Conservation (phyloP, 1,139 yeast species). For the Lodderomyces metapsilosis region DNA sequence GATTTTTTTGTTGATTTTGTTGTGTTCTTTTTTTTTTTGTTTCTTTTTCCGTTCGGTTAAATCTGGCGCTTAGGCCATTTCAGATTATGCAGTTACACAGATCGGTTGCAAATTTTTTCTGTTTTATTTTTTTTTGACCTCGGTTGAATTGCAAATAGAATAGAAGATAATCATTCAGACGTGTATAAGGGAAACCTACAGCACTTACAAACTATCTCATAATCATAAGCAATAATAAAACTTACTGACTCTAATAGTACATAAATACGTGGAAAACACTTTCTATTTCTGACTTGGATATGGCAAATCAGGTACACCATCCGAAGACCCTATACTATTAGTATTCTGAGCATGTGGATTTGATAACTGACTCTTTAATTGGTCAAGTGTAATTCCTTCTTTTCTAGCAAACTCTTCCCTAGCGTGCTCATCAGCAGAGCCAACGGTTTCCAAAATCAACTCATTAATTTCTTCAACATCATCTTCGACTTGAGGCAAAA, state of each 20-base stretch:
- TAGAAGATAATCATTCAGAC: not conserved
- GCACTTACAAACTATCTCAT: no score
- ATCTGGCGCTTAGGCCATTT: not conserved
- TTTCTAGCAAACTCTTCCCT: slow-evolving; percentile 36
- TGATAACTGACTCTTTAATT: slow-evolving; percentile 10
- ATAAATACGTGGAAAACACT: not conserved
- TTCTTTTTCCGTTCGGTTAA: not conserved
- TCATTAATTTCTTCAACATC: slow-evolving; percentile 55
- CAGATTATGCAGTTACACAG: not conserved
- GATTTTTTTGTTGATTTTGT: not conserved
- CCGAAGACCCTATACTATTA: slow-evolving; percentile 7
- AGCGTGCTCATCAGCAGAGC: slow-evolving; percentile 45
- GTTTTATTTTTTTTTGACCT: not conserved
- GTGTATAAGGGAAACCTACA: not conserved
- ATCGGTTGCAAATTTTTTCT: not conserved
- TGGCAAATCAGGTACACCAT: slow-evolving; percentile 12
- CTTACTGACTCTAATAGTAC: no score
- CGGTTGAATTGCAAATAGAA: not conserved
- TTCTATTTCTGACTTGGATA: slow-evolving; percentile 1
- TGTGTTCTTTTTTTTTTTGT: not conserved
- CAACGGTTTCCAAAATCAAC: slow-evolving; percentile 45
- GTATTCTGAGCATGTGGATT: slow-evolving; percentile 11
- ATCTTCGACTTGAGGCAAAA: slow-evolving; percentile 71
- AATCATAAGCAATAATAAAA: no score
- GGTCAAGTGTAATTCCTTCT: slow-evolving; percentile 33